Conservation (phyloP, 1,284 basidiomycete genomes). For the Pseudozyma flocculosa region DNA sequence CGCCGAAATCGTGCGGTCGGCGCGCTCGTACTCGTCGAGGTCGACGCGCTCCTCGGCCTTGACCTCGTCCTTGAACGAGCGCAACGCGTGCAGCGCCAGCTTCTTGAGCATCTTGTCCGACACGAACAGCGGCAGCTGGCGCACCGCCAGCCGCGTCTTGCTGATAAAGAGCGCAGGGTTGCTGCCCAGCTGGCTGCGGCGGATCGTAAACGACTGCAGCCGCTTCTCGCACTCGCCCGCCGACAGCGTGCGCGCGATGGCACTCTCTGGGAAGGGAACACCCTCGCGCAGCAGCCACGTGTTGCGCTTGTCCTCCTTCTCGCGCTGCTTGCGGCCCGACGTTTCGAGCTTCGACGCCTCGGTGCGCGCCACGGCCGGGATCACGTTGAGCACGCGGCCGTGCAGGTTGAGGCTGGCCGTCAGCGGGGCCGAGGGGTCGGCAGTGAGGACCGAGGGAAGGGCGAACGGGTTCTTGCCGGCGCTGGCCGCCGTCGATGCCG, state of each 20-base stretch:
- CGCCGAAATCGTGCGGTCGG: slow-evolving; percentile 52
- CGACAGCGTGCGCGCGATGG: slow-evolving; percentile 25
- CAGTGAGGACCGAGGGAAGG: slow-evolving; percentile 63
- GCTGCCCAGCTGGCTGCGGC: slow-evolving; percentile 63
- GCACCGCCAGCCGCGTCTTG: slow-evolving; percentile 86
- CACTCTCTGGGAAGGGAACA: slow-evolving; percentile 50
- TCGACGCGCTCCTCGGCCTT: slow-evolving; percentile 66
- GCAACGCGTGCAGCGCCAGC: slow-evolving; percentile 77
- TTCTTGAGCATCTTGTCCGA: slow-evolving; percentile 86
- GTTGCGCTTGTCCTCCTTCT: slow-evolving; percentile 93
- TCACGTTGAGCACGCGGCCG: slow-evolving; percentile 86
- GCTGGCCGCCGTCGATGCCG: slow-evolving; percentile 4
- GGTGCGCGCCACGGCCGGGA: slow-evolving; percentile 85
- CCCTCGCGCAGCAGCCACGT: slow-evolving; percentile 92
- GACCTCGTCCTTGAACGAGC: slow-evolving; percentile 78
- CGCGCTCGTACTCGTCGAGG: slow-evolving; percentile 74
- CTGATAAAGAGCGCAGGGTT: slow-evolving; percentile 94
- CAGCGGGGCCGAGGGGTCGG: slow-evolving; percentile 86
- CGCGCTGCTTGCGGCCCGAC: slow-evolving; percentile 72
- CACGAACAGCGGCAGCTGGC: slow-evolving; percentile 86
- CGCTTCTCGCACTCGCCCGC: slow-evolving; percentile 48
- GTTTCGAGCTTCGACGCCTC: slow-evolving; percentile 83
- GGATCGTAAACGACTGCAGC: slow-evolving; percentile 44
- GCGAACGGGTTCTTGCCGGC: slow-evolving; percentile 49
- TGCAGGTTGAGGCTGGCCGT: slow-evolving; percentile 84